Conservation (phyloP, 2,329 filamentous ascomycete species). For the Xylaria sp. region DNA sequence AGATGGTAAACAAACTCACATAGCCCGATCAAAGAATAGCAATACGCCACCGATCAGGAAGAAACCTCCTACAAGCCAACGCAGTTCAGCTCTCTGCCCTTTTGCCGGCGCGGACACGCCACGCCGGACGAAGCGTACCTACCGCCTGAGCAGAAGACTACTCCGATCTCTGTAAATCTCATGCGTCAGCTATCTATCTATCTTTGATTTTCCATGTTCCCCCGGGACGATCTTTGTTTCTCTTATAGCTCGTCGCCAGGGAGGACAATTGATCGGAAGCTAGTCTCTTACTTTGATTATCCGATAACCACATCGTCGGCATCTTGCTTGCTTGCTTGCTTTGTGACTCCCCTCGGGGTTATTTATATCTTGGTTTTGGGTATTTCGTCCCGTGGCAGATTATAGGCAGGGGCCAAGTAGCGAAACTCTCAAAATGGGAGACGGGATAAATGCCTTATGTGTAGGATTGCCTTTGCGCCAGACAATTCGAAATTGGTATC, state of each 20-base stretch:
- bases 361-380: conserved; percentile 12
- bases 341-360: conserved; percentile 39
- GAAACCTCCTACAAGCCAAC: conserved; percentile 74
- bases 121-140: conserved; percentile 57
- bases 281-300: conserved; percentile 83
- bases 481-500: background rate
- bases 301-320: conserved; percentile 95
- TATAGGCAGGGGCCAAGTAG: background rate
- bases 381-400: conserved; percentile 16
- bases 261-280: background rate
- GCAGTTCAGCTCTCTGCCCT: conserved; percentile 34
- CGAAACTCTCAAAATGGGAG: background rate
- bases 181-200: conserved; percentile 19
- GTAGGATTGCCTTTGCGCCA: background rate
- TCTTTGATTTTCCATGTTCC: background rate
- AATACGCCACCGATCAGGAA: conserved; percentile 95
- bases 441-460: no score
- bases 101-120: conserved; percentile 36
- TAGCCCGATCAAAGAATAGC: conserved; percentile 97
- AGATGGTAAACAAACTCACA: conserved; percentile 65
- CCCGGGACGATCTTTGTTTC: background rate
- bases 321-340: conserved; percentile 57
- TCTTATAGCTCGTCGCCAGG: background rate
- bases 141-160: conserved; percentile 98
- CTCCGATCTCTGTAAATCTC: conserved; percentile 79